Evolutionary conservation across 129 eudicot genomes (phyloP).

Genomic region (Chrysanthemum seticuspe): DNA sequence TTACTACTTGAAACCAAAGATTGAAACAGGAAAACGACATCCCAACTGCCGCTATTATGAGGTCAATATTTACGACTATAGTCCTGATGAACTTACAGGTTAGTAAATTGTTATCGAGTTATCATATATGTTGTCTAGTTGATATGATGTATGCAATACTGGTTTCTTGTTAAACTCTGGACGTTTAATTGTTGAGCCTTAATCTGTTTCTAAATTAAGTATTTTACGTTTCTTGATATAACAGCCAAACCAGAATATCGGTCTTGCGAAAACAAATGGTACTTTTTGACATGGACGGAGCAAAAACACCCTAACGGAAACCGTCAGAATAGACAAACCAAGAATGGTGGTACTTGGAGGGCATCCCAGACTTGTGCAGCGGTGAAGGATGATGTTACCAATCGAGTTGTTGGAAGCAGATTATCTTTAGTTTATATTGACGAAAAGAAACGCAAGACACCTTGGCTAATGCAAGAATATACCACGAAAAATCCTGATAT

Average conservation of each 20-base stretch:
- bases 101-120: too few relatives aligned
- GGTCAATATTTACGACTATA: conserved; percentile 14
- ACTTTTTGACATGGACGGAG: not conserved
- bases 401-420: not conserved
- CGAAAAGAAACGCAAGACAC: not conserved
- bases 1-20: conserved; percentile 15
- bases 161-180: too few relatives aligned
- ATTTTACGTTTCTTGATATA: not conserved
- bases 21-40: not conserved
- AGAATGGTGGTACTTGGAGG: not conserved
- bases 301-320: not conserved
- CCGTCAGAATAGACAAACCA: not conserved
- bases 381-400: not conserved
- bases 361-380: not conserved
- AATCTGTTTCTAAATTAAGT: too few relatives aligned
- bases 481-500: too few relatives aligned
- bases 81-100: conserved; percentile 13
- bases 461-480: not conserved
- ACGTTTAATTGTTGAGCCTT: too few relatives aligned
- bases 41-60: conserved; percentile 15
- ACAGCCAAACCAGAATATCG: not conserved
- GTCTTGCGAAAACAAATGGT: not conserved
- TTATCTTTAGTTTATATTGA: not conserved
- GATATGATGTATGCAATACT: too few relatives aligned
- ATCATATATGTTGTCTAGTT: too few relatives aligned